Conservation (phyloP, 2,329 filamentous ascomycete genomes). For the Curvularia sp. region DNA sequence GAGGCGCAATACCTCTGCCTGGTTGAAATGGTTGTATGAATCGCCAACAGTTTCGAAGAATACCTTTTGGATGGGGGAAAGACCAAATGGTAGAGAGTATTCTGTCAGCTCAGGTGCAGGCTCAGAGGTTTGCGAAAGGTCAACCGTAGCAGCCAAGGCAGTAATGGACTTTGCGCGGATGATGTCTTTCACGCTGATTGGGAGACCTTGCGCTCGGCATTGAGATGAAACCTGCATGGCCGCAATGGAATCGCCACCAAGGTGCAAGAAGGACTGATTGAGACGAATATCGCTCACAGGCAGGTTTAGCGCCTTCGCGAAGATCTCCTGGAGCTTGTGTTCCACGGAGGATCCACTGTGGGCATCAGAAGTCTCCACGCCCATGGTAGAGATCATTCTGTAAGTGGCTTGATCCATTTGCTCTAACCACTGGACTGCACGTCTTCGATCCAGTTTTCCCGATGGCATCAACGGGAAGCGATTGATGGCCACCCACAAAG, state of each 20-base stretch:
- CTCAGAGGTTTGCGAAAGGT: conserved; percentile 15
- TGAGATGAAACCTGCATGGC: conserved; percentile 47
- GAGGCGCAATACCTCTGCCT: conserved; percentile 40
- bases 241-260: conserved; percentile 47
- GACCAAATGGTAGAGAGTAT: conserved; percentile 35
- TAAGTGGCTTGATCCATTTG: conserved; percentile 40
- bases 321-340: conserved; percentile 39
- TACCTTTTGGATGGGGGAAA: conserved; percentile 41
- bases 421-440: conserved; percentile 42
- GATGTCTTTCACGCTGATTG: conserved; percentile 44
- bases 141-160: conserved; percentile 32
- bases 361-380: conserved; percentile 21
- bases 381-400: conserved; percentile 35
- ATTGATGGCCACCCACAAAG: conserved; percentile 39
- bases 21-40: conserved; percentile 42
- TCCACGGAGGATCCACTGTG: conserved; percentile 31
- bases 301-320: conserved; percentile 41
- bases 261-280: conserved; percentile 44
- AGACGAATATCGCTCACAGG: conserved; percentile 36
- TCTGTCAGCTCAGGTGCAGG: conserved; percentile 21
- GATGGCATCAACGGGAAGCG: conserved; percentile 43
- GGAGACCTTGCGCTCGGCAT: conserved; percentile 40
- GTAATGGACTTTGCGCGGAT: conserved; percentile 44
- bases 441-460: conserved; percentile 42
- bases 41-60: conserved; percentile 41